Evolutionary conservation across 208 protist species (phyloP).

Genomic region (Acanthamoeba sp.): DNA sequence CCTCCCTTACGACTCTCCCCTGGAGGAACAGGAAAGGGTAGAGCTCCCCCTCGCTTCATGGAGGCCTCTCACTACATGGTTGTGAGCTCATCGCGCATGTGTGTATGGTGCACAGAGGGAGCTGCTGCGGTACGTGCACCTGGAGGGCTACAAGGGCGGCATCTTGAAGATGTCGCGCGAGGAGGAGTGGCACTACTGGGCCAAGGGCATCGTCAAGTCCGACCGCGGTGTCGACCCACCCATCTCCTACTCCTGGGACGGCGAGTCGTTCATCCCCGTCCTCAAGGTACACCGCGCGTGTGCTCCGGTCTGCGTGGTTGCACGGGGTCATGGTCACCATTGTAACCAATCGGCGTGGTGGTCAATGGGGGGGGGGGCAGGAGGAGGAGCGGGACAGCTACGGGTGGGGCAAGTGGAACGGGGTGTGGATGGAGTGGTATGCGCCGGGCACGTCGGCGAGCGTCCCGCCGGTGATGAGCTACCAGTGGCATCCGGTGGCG

Average conservation of each 20-base stretch:
- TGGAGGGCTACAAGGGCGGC: slow-evolving; percentile 79
- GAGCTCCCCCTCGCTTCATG: not conserved
- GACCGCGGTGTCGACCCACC: slow-evolving; percentile 8
- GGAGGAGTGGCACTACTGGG: slow-evolving; percentile 80
- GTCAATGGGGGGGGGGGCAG: too few species aligned
- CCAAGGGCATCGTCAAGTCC: slow-evolving; percentile 76
- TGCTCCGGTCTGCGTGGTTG: too few species aligned
- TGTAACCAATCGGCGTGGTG: too few species aligned
- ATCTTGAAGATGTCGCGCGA: slow-evolving; percentile 81
- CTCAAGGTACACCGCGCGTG: slow-evolving; percentile 49
- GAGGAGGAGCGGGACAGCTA: not conserved
- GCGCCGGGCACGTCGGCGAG: not conserved
- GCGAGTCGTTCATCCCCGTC: slow-evolving; percentile 69
- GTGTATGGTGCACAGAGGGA: slow-evolving; percentile 69
- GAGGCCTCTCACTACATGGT: too few species aligned
- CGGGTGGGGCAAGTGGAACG: slow-evolving; percentile 45
- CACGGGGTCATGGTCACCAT: too few species aligned
- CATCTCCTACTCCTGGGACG: slow-evolving; percentile 79
- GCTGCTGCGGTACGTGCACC: slow-evolving; percentile 77
- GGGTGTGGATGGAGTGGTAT: slow-evolving; percentile 49
- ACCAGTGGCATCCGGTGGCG: slow-evolving; percentile 76
- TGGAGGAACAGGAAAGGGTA: not conserved
- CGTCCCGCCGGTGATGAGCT: slow-evolving; percentile 26
- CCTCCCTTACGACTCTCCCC: not conserved
- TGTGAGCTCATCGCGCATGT: too few species aligned